phyloP scores from a whole-genome alignment of 2,329 filamentous ascomycete genomes.

The Botrytis fabae region DNA sequence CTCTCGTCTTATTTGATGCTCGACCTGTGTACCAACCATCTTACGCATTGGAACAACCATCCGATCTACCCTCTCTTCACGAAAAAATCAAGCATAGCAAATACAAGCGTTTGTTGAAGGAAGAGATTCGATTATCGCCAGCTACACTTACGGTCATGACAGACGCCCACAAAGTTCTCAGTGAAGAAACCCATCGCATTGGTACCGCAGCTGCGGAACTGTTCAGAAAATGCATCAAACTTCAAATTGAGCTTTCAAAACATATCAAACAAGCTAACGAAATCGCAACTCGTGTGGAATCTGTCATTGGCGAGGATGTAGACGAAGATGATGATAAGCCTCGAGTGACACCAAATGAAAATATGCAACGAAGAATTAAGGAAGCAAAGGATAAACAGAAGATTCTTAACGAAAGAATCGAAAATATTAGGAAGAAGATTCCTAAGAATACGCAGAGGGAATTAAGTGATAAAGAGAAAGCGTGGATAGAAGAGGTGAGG shows the following conservation, averaged over 20 bases:
- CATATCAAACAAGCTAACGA: slow-evolving; percentile 68
- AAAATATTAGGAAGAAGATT: slow-evolving; percentile 55
- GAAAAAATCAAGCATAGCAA: slow-evolving; percentile 59
- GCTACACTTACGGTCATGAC: slow-evolving; percentile 71
- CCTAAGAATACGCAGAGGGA: slow-evolving; percentile 51
- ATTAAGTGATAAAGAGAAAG: slow-evolving; percentile 62
- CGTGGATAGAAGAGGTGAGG: slow-evolving; percentile 58
- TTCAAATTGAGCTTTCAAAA: slow-evolving; percentile 66
- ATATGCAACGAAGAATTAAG: slow-evolving; percentile 59
- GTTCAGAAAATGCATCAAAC: slow-evolving; percentile 67
- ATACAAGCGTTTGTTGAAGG: slow-evolving; percentile 61
- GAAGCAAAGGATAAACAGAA: slow-evolving; percentile 57
- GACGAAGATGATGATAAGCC: slow-evolving; percentile 54
- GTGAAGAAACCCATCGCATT: slow-evolving; percentile 67
- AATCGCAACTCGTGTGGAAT: slow-evolving; percentile 65
- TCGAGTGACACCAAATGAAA: slow-evolving; percentile 50
- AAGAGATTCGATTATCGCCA: slow-evolving; percentile 69
- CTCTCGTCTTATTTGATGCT: slow-evolving; percentile 58
- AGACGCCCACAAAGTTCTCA: slow-evolving; percentile 69
- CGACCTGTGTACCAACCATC: slow-evolving; percentile 66
- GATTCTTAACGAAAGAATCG: slow-evolving; percentile 58
- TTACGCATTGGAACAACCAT: slow-evolving; percentile 58
- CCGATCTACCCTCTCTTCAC: slow-evolving; percentile 56
- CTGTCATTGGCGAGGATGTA: slow-evolving; percentile 56
- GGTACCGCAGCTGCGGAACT: slow-evolving; percentile 71